Evolutionary conservation across 2,329 filamentous ascomycete species (phyloP).

Genomic region (Sclerotinia trifoliorum): DNA sequence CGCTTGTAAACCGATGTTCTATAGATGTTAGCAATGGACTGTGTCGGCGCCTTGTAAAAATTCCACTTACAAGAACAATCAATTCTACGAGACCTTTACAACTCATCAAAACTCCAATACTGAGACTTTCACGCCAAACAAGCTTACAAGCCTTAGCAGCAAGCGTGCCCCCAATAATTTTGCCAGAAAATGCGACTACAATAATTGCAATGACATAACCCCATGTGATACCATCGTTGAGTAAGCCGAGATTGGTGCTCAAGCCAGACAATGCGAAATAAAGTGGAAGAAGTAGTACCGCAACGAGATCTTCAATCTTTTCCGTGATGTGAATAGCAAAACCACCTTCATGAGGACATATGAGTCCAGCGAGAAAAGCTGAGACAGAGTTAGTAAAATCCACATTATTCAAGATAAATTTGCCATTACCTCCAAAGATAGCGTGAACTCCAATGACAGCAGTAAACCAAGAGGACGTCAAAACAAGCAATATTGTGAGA

Average conservation of each 20-base stretch:
- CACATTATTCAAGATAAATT: background rate
- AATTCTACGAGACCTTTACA: slow-evolving; percentile 94
- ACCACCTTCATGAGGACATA: slow-evolving; percentile 85
- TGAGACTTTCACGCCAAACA: slow-evolving; percentile 85
- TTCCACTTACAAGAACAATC: slow-evolving; percentile 76
- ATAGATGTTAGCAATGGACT: slow-evolving; percentile 15
- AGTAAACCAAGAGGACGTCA: slow-evolving; percentile 83
- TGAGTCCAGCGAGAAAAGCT: slow-evolving; percentile 83
- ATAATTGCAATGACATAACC: slow-evolving; percentile 85
- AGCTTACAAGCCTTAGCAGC: slow-evolving; percentile 75
- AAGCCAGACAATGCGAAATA: slow-evolving; percentile 93
- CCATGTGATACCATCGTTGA: slow-evolving; percentile 82
- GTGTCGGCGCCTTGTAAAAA: background rate
- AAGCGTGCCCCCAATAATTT: slow-evolving; percentile 78
- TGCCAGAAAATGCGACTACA: slow-evolving; percentile 76
- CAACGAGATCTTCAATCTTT: slow-evolving; percentile 90
- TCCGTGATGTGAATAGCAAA: slow-evolving; percentile 90
- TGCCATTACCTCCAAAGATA: slow-evolving; percentile 67
- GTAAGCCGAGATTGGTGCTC: slow-evolving; percentile 80
- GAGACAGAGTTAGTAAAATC: slow-evolving; percentile 12
- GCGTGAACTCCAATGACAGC: slow-evolving; percentile 88
- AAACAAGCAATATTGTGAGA: slow-evolving; percentile 74
- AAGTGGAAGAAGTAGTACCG: slow-evolving; percentile 78
- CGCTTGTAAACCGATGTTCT: slow-evolving; percentile 81
- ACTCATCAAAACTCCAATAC: slow-evolving; percentile 90